A percentile compares a stretch with the other conserved stretches of the same genome.
Conservation (phyloP, 306 rosid species). For the Pyrus bretschneideri region DNA sequence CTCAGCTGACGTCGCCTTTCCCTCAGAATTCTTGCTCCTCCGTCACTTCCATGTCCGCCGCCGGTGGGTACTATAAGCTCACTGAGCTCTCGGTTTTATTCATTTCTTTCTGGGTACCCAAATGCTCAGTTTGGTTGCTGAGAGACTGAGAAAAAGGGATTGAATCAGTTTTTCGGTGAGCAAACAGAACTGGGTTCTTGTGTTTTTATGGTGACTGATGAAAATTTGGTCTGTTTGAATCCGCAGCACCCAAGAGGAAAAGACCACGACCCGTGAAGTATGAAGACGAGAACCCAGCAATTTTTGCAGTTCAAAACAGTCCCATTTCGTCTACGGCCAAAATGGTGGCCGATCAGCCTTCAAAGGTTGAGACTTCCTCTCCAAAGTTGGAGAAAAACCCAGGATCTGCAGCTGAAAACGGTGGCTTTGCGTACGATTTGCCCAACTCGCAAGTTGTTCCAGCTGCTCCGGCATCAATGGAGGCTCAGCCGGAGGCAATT, state of each 20-base stretch:
- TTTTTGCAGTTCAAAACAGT: conserved; percentile 37
- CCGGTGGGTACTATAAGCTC: conserved; percentile 49
- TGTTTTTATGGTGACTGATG: background rate
- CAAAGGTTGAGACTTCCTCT: conserved; percentile 37
- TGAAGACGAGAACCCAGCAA: conserved; percentile 51
- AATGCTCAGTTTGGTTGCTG: conserved; percentile 14
- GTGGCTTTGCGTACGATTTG: conserved; percentile 19
- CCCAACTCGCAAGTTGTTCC: conserved; percentile 23
- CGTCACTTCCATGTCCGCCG: conserved; percentile 41
- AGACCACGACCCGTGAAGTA: conserved; percentile 69
- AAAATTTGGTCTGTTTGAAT: background rate
- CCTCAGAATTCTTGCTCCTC: conserved; percentile 60
- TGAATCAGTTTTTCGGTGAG: conserved; percentile 17
- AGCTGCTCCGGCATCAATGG: conserved; percentile 15
- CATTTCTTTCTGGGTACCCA: background rate
- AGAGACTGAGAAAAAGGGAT: conserved; percentile 11
- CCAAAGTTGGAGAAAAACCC: conserved; percentile 39
- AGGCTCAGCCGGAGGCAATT: conserved; percentile 35
- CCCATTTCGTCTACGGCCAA: conserved; percentile 44
- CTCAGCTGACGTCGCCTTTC: conserved; percentile 20
- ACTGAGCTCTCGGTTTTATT: background rate
- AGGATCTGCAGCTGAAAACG: conserved; percentile 57
- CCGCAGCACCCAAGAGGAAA: conserved; percentile 84
- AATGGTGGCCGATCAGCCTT: conserved; percentile 42
- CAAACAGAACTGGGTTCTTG: background rate